Conservation (phyloP, 805 yeast species). For the Kodamaea leandrae region DNA sequence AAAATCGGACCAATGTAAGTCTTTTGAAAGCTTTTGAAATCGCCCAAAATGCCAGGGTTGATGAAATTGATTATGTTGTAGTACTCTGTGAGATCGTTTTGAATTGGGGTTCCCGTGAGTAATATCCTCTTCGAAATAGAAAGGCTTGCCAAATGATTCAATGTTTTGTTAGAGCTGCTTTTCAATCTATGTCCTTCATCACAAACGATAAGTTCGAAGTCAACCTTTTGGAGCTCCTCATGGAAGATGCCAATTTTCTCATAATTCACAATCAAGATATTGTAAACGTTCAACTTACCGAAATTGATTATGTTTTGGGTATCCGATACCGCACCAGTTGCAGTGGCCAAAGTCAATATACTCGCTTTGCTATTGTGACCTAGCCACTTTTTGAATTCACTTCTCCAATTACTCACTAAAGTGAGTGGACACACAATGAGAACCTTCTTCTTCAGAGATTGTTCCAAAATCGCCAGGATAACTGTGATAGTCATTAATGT, state of each 20-base stretch:
- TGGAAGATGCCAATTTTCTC: constrained; percentile 66
- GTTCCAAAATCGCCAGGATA: constrained; percentile 74
- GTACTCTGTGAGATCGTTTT: constrained; percentile 84
- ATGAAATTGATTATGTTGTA: constrained; percentile 76
- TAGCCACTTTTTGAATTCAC: constrained; percentile 89
- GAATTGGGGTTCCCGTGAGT: constrained; percentile 90
- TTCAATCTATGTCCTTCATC: constrained; percentile 96
- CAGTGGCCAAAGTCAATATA: constrained; percentile 56
- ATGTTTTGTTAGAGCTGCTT: constrained; percentile 65
- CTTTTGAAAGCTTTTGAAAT: constrained; percentile 54
- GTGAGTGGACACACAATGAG: constrained; percentile 92
- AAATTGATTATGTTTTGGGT: constrained; percentile 57
- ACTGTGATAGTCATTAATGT: constrained; percentile 82
- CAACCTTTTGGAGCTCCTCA: constrained; percentile 46
- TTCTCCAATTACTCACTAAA: constrained; percentile 79
- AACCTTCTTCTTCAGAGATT: constrained; percentile 46
- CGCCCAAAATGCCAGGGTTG: constrained; percentile 80
- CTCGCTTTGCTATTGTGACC: constrained; percentile 57
- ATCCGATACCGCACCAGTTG: constrained; percentile 51
- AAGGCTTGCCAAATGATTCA: constrained; percentile 58
- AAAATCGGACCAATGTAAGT: constrained; percentile 68
- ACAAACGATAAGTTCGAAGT: constrained; percentile 73
- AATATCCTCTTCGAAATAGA: constrained; percentile 57
- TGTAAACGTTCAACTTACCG: constrained; percentile 68
- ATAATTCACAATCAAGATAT: constrained; percentile 82